These are phyloP conservation scores for Gymnopus androsaceus DNA, from an alignment of 1,284 basidiomycete species.

Conservation along the genomic window DNA sequence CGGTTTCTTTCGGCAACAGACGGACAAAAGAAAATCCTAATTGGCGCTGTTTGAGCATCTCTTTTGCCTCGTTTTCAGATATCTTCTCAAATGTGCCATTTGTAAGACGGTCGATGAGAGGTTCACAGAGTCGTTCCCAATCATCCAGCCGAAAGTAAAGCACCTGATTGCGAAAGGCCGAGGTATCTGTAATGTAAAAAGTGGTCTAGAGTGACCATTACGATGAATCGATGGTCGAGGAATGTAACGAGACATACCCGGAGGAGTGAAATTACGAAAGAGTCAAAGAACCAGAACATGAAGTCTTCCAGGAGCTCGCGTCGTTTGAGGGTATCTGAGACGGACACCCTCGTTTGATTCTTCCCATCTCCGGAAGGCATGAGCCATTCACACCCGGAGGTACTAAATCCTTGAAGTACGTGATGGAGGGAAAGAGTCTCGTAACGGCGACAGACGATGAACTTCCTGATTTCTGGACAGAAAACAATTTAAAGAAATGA, in stretches of 20 bases:
- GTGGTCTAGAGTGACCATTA: slow-evolving; percentile 61
- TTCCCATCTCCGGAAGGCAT: slow-evolving; percentile 42
- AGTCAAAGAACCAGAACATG: slow-evolving; percentile 91
- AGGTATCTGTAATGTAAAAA: slow-evolving; percentile 94
- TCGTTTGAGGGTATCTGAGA: slow-evolving; percentile 73
- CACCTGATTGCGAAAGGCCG: slow-evolving; percentile 82
- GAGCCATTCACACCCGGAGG: slow-evolving; percentile 84
- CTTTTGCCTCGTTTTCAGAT: slow-evolving; percentile 61
- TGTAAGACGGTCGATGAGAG: slow-evolving; percentile 75
- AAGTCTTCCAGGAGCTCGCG: slow-evolving; percentile 83
- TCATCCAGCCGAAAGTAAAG: slow-evolving; percentile 95
- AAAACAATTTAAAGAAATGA: not conserved
- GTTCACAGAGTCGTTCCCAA: slow-evolving; percentile 83
- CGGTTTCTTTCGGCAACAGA: slow-evolving; percentile 91
- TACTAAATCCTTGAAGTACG: slow-evolving; percentile 77
- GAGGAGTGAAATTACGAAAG: slow-evolving; percentile 79
- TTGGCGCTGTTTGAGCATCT: slow-evolving; percentile 65
- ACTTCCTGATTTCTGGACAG: slow-evolving; percentile 63
- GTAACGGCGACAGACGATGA: slow-evolving; percentile 76
- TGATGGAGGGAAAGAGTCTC: slow-evolving; percentile 84
- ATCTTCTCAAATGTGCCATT: slow-evolving; percentile 67
- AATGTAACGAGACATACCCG: slow-evolving; percentile 50
- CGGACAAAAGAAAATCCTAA: slow-evolving; percentile 87
- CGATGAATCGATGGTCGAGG: not conserved
- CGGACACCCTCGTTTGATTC: slow-evolving; percentile 52